Evolutionary conservation across 2,329 filamentous ascomycete species (phyloP), one percentile per base, ranked within the genome.

Genomic region (Cladosporium halotolerans): DNA sequence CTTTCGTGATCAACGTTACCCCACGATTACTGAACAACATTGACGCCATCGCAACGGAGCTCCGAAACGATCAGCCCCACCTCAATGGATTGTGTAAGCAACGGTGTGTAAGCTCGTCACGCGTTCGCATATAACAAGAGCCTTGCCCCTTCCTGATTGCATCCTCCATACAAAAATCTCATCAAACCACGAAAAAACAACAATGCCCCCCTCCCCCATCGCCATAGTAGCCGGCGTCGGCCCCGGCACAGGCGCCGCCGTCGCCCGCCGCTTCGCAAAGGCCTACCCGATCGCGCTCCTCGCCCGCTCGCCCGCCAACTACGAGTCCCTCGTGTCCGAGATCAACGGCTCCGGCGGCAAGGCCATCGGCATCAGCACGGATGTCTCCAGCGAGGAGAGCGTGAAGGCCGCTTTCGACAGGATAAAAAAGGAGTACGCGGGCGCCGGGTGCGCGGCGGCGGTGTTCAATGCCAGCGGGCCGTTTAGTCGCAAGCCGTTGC

Each of bases 281-380:
- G 64, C 78, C 8, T 93, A 92, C 64, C 81, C 86, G 0, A 84
- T 92, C 1, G 84, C 88, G 1, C 75, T 92, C 1, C 79, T 92
- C n/a, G 82, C 88, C 10, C 84, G 88, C 46, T 82, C 75, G 13
- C 76, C 83, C 0, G 77, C 81, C 40, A 87, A 78, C 68, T 89
- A 83, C 70, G 75, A 81, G 53, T 71, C 76, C n/a, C 76, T 89
- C 2, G 83, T 87, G 6, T 66, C 78, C 2, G 85, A 89, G 60
- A 89, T 93, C 71, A 83, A 83, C 53, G 67, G 72, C 4, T 68
- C 72, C 0, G 88, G 88, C 9, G 88, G 88, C 2, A 77, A 79
- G 45, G 88, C 88, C 1, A 71, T 89, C 10, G 86, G 87, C 11
- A 80, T 92, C 62, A 77, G 79, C 4, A 79, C 86, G 1, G 85